A percentile compares a stretch with the other conserved stretches of the same genome.
Evolutionary conservation across 2,329 filamentous ascomycete species (phyloP).

Genomic region (Paecilomyces formosus): DNA sequence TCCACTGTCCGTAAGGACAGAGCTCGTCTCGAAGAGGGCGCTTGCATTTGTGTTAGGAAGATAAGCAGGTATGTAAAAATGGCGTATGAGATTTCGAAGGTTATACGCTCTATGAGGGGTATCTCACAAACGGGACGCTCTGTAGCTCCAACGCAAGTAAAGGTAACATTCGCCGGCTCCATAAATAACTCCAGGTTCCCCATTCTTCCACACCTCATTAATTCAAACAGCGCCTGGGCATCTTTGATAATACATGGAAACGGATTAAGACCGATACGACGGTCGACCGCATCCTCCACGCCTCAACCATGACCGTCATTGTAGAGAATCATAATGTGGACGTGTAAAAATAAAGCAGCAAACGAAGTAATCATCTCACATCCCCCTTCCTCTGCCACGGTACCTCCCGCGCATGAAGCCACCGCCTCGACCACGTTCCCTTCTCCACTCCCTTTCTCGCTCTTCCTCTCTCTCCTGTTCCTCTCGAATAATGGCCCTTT

Average conservation of each 20-base stretch:
- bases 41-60: background rate
- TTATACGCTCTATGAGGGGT: background rate
- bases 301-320: background rate
- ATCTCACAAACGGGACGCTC: background rate
- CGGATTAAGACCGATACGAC: background rate
- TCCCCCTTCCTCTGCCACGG: conserved; percentile 39
- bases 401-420: conserved; percentile 37
- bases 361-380: conserved; percentile 8
- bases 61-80: background rate
- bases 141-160: background rate
- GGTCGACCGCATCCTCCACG: background rate
- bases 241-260: background rate
- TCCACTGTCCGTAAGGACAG: too few relatives aligned
- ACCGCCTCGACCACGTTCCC: conserved; percentile 44
- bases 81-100: background rate
- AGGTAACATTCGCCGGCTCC: background rate
- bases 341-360: conserved; percentile 1
- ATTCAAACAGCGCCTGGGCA: background rate
- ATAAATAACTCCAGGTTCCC: background rate
- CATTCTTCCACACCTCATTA: background rate
- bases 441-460: conserved; percentile 46
- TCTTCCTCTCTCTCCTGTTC: conserved; percentile 52
- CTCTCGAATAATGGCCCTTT: conserved; percentile 49
- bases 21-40: too few relatives aligned
- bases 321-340: background rate